Conservation (phyloP, 1,284 basidiomycete genomes). For the Cryptococcus sp. region DNA sequence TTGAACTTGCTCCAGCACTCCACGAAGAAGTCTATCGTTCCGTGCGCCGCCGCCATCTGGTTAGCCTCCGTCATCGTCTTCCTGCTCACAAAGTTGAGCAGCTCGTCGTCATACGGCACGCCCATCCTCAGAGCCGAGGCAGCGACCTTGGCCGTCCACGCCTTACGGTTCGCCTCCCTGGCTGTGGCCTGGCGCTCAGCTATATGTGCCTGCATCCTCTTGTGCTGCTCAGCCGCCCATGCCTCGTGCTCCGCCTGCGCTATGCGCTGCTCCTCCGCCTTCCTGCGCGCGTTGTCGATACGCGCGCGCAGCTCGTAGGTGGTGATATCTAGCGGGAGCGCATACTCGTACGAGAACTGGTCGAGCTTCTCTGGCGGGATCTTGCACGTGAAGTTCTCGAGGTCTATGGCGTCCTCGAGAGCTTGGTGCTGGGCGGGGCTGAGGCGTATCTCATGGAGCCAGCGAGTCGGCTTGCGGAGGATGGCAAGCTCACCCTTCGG, state of each 20-base stretch:
- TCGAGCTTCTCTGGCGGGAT: constrained; percentile 22
- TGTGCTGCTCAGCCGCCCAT: constrained; percentile 9
- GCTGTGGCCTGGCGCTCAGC: constrained; percentile 8
- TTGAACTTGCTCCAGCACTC: constrained; percentile 14
- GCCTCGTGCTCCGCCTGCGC: no score
- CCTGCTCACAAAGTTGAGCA: constrained; percentile 25
- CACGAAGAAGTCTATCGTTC: constrained; percentile 19
- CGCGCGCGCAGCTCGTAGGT: constrained; percentile 18
- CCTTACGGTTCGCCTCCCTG: constrained; percentile 6
- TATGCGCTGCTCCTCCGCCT: constrained; percentile 4
- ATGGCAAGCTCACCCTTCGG: neutral
- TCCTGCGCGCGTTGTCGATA: constrained; percentile 2
- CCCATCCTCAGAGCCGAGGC: constrained; percentile 18
- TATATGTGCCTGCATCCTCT: constrained; percentile 22
- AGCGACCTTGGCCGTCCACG: constrained; percentile 32
- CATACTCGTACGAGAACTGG: constrained; percentile 33
- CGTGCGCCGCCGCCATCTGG: constrained; percentile 12
- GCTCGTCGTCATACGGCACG: constrained; percentile 18
- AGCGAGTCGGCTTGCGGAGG: constrained; percentile 24
- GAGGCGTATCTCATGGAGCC: constrained; percentile 26
- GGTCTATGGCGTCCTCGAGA: constrained; percentile 26
- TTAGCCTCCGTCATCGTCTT: constrained; percentile 15
- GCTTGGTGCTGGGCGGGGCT: constrained; percentile 27
- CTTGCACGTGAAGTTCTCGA: constrained; percentile 4
- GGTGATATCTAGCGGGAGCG: constrained; percentile 21